Conservation (phyloP, 148 eudicot genomes). For the Pharnaceum exiguum region DNA sequence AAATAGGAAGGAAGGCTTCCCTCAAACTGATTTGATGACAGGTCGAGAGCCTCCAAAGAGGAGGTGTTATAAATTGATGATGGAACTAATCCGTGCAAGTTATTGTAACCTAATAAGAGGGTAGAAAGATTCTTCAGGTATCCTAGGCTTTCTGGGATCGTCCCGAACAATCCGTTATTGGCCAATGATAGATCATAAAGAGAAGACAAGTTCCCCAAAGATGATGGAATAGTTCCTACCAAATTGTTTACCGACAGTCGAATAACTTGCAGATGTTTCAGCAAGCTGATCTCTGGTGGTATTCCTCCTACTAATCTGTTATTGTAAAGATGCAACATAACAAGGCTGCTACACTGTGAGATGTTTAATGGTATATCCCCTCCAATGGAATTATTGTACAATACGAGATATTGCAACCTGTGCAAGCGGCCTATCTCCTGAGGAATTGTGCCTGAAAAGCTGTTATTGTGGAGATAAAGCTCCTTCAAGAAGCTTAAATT, state of each 20-base stretch:
- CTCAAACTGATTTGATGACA: not conserved
- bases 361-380: constrained; percentile 21
- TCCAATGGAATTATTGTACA: constrained; percentile 7
- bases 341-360: constrained; percentile 14
- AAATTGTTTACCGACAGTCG: not conserved
- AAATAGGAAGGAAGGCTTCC: not conserved
- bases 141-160: not conserved
- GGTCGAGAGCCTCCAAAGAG: not conserved
- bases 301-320: constrained; percentile 25
- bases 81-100: not conserved
- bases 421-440: constrained; percentile 21
- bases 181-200: not conserved
- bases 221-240: not conserved
- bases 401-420: constrained; percentile 6
- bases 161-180: not conserved
- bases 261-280: not conserved
- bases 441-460: constrained; percentile 21
- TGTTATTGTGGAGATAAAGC: constrained; percentile 10
- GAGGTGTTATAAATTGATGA: not conserved
- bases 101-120: not conserved
- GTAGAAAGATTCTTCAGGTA: not conserved
- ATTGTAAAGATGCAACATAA: not conserved
- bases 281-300: not conserved
- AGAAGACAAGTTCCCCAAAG: not conserved
- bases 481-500: constrained; percentile 17